phyloP scores from a whole-genome alignment of 83 land plant genomes.

The Thuja plicata region DNA sequence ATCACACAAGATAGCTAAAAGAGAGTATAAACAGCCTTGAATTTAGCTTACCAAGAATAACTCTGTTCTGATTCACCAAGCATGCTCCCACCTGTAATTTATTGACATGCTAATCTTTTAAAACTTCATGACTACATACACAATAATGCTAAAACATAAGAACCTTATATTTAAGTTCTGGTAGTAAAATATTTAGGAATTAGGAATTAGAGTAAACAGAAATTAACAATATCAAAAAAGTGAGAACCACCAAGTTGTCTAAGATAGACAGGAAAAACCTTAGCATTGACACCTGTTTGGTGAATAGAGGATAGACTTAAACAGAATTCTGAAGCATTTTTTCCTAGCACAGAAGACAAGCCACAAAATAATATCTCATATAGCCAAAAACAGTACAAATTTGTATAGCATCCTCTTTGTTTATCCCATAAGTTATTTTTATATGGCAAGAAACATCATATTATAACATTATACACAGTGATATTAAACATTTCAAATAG shows the following conservation, averaged over 20 bases:
- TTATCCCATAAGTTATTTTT: neutral
- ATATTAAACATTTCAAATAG: neutral
- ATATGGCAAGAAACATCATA: neutral
- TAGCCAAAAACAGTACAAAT: neutral
- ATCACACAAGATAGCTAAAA: neutral
- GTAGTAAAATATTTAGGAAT: neutral
- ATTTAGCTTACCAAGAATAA: slow-evolving; percentile 75
- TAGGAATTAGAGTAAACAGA: neutral
- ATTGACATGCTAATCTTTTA: neutral
- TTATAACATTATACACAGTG: neutral
- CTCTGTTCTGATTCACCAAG: slow-evolving; percentile 82
- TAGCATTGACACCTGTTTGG: neutral
- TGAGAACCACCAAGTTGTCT: neutral
- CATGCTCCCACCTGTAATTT: slow-evolving; percentile 89
- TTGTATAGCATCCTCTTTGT: neutral
- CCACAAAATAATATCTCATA: neutral
- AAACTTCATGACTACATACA: neutral
- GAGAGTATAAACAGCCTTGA: neutral
- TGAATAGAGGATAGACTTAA: neutral
- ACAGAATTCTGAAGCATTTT: slow-evolving; percentile 1
- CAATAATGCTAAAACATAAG: neutral
- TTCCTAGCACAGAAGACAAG: neutral
- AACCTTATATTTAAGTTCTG: neutral
- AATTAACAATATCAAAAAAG: neutral
- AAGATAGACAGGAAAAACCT: neutral